Evolutionary conservation across 768 basidiomycete genomes (phyloP), one percentile per base, ranked within the genome.

Genomic region (Roridomyces roridus): DNA sequence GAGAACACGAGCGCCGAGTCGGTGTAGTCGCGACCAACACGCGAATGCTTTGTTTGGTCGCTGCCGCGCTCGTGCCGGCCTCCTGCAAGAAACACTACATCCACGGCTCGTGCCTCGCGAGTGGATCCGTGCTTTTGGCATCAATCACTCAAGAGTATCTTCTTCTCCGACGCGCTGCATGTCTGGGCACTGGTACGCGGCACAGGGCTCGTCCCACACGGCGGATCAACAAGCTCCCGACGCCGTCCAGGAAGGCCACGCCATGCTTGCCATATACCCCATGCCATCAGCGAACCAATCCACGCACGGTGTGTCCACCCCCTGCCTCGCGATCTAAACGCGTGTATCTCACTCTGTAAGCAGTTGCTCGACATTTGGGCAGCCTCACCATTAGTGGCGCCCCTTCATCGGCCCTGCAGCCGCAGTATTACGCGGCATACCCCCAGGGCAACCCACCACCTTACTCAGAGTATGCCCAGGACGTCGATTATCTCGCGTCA

Each of bases 271-370:
- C 5, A 76, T 82, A 29, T 92, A 91, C 69, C 88, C 91, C 35
- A 80, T 87, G 65, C 87, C 87, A 35, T 91, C 90, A 56, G 86
- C 87, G 24, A 89, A 86, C 5, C 89, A 90, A n/a, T 82, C 89
- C 8, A 78, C 84, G 34, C 91, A 92, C 67, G 89, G 91, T 90
- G 67, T 59, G 73, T 64, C 40, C 29, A 41, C 35, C 59, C 26
- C 18, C 26, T 21, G 41, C n/a, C n/a, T n/a, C 41, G 49, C 48
- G n/a, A 14, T 20, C 12, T 31, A 21, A 35, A 23, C 25, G 37
- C 56, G 46, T 26, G 42, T 26, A 46, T 57, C 57, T 20, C 65
- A 20, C 20, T 4, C 36, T 25, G 5, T 6, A n/a, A 55, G 42
- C 58, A 92, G 91, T 88, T 39, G 79, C 88, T 21, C 77, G 87